A percentile compares a stretch with the other conserved stretches of the same genome.
These are phyloP conservation scores for Polygonum maritimum DNA, from an alignment of 148 eudicot species.

Conservation along the genomic window DNA sequence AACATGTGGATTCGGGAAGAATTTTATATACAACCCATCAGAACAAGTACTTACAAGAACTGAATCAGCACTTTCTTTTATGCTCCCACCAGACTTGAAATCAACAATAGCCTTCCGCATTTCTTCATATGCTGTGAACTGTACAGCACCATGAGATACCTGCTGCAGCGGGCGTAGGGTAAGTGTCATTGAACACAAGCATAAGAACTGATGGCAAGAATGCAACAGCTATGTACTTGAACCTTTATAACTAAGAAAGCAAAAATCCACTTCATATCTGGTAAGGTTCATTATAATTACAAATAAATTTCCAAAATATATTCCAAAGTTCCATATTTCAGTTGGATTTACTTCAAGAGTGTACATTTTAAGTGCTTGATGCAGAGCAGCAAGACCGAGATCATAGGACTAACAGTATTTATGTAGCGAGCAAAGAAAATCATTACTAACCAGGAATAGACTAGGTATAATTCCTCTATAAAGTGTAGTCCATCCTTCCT, in stretches of 20 bases:
- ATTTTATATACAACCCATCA: neutral
- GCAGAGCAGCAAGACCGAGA: neutral
- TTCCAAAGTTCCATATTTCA: neutral
- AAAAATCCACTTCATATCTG: neutral
- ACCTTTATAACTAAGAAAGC: neutral
- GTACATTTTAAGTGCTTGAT: neutral
- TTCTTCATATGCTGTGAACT: slow-evolving; percentile 96
- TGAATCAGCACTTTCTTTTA: slow-evolving; percentile 24
- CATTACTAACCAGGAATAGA: slow-evolving; percentile 70
- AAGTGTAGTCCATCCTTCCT: slow-evolving; percentile 96
- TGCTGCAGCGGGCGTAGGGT: slow-evolving; percentile 41
- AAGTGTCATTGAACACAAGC: neutral
- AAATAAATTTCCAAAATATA: neutral
- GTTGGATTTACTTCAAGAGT: neutral
- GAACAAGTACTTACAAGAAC: slow-evolving; percentile 46
- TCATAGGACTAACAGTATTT: neutral
- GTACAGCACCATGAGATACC: slow-evolving; percentile 99
- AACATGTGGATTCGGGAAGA: neutral
- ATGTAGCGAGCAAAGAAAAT: neutral
- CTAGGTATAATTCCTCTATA: slow-evolving; percentile 85
- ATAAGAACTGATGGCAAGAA: neutral
- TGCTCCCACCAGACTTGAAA: slow-evolving; percentile 29
- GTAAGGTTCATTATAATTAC: neutral
- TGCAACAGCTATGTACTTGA: neutral
- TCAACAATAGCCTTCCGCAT: slow-evolving; percentile 52